These are phyloP conservation scores for Aureobasidium vineae DNA, from an alignment of 2,329 filamentous ascomycete species.

Conservation along the genomic window DNA sequence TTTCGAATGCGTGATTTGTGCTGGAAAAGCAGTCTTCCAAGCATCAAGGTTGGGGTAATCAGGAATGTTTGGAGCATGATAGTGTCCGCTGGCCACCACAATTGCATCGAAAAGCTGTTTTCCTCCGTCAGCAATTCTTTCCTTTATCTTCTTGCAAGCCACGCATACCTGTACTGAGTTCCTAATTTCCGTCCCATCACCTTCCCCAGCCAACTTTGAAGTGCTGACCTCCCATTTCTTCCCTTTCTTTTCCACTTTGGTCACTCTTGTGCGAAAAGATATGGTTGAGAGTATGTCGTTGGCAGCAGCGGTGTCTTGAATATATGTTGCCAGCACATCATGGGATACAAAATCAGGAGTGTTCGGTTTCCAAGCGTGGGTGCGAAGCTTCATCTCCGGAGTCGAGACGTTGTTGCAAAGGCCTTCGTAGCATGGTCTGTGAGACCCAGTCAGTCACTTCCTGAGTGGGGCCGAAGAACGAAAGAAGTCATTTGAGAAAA, in stretches of 20 bases:
- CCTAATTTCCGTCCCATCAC: conserved; percentile 22
- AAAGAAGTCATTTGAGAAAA: neutral
- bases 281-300: conserved; percentile 54
- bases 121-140: conserved; percentile 20
- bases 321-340: conserved; percentile 56
- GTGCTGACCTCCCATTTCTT: conserved; percentile 55
- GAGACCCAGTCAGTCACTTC: neutral
- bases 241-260: conserved; percentile 49
- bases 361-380: conserved; percentile 57
- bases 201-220: conserved; percentile 41
- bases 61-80: conserved; percentile 53
- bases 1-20: conserved; percentile 53
- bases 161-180: neutral
- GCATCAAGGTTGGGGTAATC: conserved; percentile 49
- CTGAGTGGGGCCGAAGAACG: neutral
- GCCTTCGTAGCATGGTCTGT: conserved; percentile 53
- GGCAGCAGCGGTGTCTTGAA: conserved; percentile 56
- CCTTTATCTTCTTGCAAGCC: neutral
- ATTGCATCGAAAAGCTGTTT: conserved; percentile 50
- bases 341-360: conserved; percentile 62
- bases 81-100: conserved; percentile 56
- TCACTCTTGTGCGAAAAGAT: conserved; percentile 60
- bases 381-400: conserved; percentile 49
- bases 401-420: conserved; percentile 57
- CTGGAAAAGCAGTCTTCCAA: conserved; percentile 49